Evolutionary conservation across 2,329 filamentous ascomycete species (phyloP).

Genomic region (Botrytis cinerea): DNA sequence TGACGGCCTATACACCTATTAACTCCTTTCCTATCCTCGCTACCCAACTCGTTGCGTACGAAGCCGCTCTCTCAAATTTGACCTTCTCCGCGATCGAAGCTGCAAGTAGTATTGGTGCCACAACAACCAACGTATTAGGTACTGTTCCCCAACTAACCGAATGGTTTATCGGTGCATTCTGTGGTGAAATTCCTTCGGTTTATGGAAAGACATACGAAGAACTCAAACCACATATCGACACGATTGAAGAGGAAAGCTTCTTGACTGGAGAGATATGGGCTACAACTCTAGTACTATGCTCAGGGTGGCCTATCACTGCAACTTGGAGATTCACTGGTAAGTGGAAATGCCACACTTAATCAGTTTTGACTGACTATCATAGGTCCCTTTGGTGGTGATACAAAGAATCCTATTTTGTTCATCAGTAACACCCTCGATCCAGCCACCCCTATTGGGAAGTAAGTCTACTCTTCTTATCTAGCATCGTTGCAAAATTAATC

Average conservation of each 20-base stretch:
- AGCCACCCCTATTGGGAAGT: slow-evolving; percentile 37
- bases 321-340: slow-evolving; percentile 32
- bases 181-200: neutral
- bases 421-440: slow-evolving; percentile 43
- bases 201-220: slow-evolving; percentile 11
- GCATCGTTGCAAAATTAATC: neutral
- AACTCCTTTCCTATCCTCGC: neutral
- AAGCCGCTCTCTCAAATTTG: neutral
- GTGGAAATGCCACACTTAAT: neutral
- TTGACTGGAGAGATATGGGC: slow-evolving; percentile 47
- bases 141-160: neutral
- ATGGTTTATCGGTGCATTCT: slow-evolving; percentile 9
- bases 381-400: slow-evolving; percentile 41
- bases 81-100: slow-evolving; percentile 9
- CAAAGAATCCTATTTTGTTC: slow-evolving; percentile 42
- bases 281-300: slow-evolving; percentile 40
- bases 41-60: slow-evolving; percentile 4
- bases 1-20: slow-evolving; percentile 12
- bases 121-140: neutral
- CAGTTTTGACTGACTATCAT: neutral
- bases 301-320: slow-evolving; percentile 40
- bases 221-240: neutral
- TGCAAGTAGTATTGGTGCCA: neutral
- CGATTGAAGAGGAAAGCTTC: slow-evolving; percentile 42
- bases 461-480: neutral